Evolutionary conservation across 1,139 yeast genomes (phyloP).

Genomic region (Sugiyamaella castrensis): DNA sequence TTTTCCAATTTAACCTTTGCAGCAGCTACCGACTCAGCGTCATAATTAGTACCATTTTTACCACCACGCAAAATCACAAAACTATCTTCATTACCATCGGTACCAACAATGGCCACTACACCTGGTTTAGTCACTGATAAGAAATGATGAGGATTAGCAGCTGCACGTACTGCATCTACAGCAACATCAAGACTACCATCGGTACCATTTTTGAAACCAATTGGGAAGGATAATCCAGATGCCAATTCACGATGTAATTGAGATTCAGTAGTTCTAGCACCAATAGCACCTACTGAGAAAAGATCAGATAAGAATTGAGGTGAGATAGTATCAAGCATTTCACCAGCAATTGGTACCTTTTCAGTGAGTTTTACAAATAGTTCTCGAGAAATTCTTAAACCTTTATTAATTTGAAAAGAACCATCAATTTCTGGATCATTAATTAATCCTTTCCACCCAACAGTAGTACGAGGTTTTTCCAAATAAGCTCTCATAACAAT

Average conservation of each 20-base stretch:
- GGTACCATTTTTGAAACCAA: slow-evolving; percentile 96
- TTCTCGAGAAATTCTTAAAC: slow-evolving; percentile 82
- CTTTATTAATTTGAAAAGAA: slow-evolving; percentile 91
- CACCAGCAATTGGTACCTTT: slow-evolving; percentile 88
- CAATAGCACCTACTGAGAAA: slow-evolving; percentile 92
- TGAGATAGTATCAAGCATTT: slow-evolving; percentile 95
- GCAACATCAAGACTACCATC: slow-evolving; percentile 93
- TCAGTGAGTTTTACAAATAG: slow-evolving; percentile 81
- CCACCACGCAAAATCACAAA: slow-evolving; percentile 96
- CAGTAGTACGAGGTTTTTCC: slow-evolving; percentile 98
- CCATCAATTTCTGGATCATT: slow-evolving; percentile 97
- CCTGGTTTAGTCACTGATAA: slow-evolving; percentile 92
- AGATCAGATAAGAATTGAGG: slow-evolving; percentile 91
- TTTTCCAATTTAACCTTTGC: slow-evolving; percentile 64
- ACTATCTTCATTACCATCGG: slow-evolving; percentile 89
- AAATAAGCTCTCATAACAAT: slow-evolving; percentile 96
- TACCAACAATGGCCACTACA: slow-evolving; percentile 90
- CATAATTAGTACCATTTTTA: slow-evolving; percentile 86
- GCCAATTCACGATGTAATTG: slow-evolving; percentile 96
- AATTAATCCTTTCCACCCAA: slow-evolving; percentile 97
- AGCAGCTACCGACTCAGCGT: slow-evolving; percentile 63
- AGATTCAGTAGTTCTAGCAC: slow-evolving; percentile 97
- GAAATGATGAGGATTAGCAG: slow-evolving; percentile 91
- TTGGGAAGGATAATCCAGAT: slow-evolving; percentile 93
- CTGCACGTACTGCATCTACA: slow-evolving; percentile 89